phyloP scores from a whole-genome alignment of 148 eudicot genomes.

The Heliosperma pusillum region DNA sequence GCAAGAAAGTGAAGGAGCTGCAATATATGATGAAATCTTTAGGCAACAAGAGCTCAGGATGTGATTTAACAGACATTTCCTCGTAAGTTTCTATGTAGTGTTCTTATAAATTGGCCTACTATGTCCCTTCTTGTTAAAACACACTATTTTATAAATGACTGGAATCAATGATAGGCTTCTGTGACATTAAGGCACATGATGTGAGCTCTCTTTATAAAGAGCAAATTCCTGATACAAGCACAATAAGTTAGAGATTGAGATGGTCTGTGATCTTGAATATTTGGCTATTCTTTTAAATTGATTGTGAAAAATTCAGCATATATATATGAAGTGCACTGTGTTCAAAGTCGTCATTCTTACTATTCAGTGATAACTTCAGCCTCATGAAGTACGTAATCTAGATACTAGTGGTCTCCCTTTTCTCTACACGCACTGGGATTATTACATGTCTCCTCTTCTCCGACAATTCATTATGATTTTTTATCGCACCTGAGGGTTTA shows the following conservation, averaged over 20 bases:
- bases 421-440: conserved; percentile 1
- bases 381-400: not conserved
- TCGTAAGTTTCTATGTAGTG: conserved; percentile 28
- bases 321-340: not conserved
- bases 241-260: not conserved
- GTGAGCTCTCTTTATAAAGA: not conserved
- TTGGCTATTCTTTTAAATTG: not conserved
- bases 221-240: not conserved
- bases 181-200: not conserved
- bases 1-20: conserved; percentile 67
- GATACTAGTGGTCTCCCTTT: not conserved
- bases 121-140: conserved; percentile 6
- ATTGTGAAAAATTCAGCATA: not conserved
- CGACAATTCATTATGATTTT: not conserved
- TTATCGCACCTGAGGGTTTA: not conserved
- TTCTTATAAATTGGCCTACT: not conserved
- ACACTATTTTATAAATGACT: not conserved
- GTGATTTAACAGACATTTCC: conserved; percentile 36
- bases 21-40: conserved; percentile 38
- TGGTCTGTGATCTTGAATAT: not conserved
- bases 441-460: not conserved
- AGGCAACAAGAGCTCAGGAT: conserved; percentile 39
- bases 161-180: not conserved
- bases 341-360: not conserved
- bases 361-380: not conserved